Conservation (phyloP, 2,329 filamentous ascomycete species). For the Phaeosphaeriaceae sp. region DNA sequence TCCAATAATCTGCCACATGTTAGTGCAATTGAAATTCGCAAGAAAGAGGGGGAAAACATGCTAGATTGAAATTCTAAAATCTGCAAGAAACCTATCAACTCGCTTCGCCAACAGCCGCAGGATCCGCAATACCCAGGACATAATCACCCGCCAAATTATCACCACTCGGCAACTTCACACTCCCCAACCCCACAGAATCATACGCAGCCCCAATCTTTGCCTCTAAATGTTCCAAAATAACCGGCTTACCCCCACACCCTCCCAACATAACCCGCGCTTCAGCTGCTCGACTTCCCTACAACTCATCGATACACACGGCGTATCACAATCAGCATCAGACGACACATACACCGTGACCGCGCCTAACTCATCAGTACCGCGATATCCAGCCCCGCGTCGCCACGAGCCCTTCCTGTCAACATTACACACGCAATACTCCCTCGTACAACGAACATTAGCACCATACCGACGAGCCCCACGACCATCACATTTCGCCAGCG, state of each 20-base stretch:
- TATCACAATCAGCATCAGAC: constrained; percentile 10
- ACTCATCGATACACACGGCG: constrained; percentile 10
- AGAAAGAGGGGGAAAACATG: not conserved
- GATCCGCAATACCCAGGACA: constrained; percentile 3
- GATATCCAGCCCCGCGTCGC: not conserved
- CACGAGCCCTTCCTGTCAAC: constrained; percentile 9
- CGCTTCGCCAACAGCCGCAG: not conserved
- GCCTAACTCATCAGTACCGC: constrained; percentile 8
- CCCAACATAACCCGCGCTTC: constrained; percentile 8
- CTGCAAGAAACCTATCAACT: not conserved
- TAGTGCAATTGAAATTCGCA: too few relatives aligned
- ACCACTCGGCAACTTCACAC: not conserved
- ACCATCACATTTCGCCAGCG: constrained; percentile 8
- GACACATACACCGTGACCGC: constrained; percentile 17
- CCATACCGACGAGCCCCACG: not conserved
- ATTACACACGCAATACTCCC: constrained; percentile 13
- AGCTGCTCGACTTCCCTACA: constrained; percentile 18
- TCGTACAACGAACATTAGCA: constrained; percentile 3
- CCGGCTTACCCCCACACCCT: not conserved
- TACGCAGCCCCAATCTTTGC: not conserved
- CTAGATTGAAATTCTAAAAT: not conserved
- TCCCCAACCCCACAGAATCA: not conserved
- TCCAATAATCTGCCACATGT: too few relatives aligned
- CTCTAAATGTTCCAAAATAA: not conserved
- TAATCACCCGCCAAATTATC: not conserved